These are phyloP conservation scores for Knoxia roxburghii DNA, from an alignment of 257 asterid genomes.

Conservation along the genomic window DNA sequence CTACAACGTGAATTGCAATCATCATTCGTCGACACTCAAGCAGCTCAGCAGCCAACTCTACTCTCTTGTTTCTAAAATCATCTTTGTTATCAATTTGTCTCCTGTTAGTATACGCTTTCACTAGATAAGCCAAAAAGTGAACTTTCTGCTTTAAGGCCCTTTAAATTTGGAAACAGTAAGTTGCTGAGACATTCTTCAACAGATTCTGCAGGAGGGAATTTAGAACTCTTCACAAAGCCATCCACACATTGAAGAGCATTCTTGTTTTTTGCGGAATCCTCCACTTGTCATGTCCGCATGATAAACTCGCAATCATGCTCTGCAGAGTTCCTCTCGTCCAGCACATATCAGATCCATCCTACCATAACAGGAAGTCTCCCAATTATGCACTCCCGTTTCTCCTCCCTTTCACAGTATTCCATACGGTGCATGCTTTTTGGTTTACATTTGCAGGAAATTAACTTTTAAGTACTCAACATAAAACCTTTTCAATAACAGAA, in stretches of 20 bases:
- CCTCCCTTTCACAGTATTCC: constrained; percentile 41
- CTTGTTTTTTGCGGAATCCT: constrained; percentile 51
- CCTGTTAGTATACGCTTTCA: constrained; percentile 62
- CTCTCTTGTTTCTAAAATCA: constrained; percentile 84
- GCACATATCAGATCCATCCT: constrained; percentile 65
- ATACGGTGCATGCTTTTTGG: constrained; percentile 39
- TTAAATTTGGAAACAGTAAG: constrained; percentile 63
- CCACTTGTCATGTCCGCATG: constrained; percentile 60
- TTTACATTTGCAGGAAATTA: constrained; percentile 19
- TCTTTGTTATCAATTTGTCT: constrained; percentile 80
- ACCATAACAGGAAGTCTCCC: constrained; percentile 96
- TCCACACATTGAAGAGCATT: constrained; percentile 40
- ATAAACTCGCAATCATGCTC: constrained; percentile 65
- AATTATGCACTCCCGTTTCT: constrained; percentile 29
- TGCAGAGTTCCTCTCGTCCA: constrained; percentile 48
- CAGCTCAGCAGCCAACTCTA: constrained; percentile 85
- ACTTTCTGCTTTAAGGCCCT: constrained; percentile 58
- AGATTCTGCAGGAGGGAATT: constrained; percentile 70
- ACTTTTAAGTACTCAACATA: neutral
- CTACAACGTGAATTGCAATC: constrained; percentile 40
- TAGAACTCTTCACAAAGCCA: constrained; percentile 40
- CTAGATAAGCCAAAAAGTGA: constrained; percentile 81
- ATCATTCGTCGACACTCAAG: constrained; percentile 34
- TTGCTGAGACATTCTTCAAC: constrained; percentile 54
- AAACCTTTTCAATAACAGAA: neutral